phyloP scores from a whole-genome alignment of 2,329 filamentous ascomycete genomes.

The Aureobasidium sp. region DNA sequence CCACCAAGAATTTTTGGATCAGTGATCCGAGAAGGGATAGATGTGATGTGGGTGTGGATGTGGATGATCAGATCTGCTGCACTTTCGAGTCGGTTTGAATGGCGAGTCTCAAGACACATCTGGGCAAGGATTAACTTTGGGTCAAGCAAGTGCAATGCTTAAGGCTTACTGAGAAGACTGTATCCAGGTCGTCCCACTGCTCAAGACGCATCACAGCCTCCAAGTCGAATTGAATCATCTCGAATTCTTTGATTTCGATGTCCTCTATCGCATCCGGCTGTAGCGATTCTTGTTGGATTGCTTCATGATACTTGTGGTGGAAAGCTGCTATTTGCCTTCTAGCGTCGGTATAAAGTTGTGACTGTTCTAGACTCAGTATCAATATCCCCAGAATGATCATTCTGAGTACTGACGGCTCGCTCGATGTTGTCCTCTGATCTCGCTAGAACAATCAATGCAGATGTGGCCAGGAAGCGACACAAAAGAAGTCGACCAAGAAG shows the following conservation, averaged over 20 bases:
- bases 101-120: constrained; percentile 15
- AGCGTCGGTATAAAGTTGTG: constrained; percentile 56
- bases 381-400: constrained; percentile 13
- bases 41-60: constrained; percentile 33
- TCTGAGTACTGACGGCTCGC: constrained; percentile 25
- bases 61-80: constrained; percentile 42
- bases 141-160: constrained; percentile 2
- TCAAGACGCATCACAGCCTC: constrained; percentile 63
- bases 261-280: constrained; percentile 36
- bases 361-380: constrained; percentile 28
- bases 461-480: constrained; percentile 60
- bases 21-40: constrained; percentile 18
- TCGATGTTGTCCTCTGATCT: constrained; percentile 37
- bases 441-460: constrained; percentile 41
- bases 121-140: not conserved
- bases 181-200: constrained; percentile 58
- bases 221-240: constrained; percentile 69
- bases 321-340: constrained; percentile 57
- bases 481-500: constrained; percentile 55
- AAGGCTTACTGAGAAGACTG: constrained; percentile 47
- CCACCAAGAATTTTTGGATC: constrained; percentile 23
- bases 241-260: constrained; percentile 54
- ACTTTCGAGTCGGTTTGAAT: constrained; percentile 36
- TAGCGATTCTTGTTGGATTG: constrained; percentile 23
- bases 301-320: constrained; percentile 39